Conservation (phyloP, 805 yeast species). For the Lipomyces anomalus region DNA sequence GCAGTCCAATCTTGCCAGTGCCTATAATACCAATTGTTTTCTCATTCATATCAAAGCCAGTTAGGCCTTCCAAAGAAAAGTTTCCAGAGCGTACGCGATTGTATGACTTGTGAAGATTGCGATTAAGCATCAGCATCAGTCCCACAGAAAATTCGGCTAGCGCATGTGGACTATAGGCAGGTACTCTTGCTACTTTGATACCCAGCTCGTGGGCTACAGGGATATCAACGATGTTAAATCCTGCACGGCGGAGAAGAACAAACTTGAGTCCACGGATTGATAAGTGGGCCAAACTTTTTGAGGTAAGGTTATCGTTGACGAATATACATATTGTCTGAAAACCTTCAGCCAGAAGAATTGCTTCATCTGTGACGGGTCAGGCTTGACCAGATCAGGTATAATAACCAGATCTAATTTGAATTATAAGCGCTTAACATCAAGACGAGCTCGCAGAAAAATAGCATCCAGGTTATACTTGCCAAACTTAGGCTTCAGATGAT, state of each 20-base stretch:
- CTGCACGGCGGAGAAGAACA: slow-evolving; percentile 27
- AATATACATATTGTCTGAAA: slow-evolving; percentile 26
- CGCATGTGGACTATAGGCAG: slow-evolving; percentile 30
- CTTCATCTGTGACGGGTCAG: slow-evolving; percentile 17
- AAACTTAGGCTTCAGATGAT: slow-evolving; percentile 21
- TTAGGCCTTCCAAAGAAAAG: slow-evolving; percentile 28
- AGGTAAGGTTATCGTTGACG: slow-evolving; percentile 25
- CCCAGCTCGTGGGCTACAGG: slow-evolving; percentile 24
- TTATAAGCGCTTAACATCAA: no score
- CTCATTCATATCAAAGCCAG: slow-evolving; percentile 32
- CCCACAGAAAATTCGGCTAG: slow-evolving; percentile 31
- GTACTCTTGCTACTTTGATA: slow-evolving; percentile 28
- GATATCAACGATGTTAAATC: slow-evolving; percentile 28
- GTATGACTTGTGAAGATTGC: slow-evolving; percentile 28
- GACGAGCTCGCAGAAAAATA: slow-evolving; percentile 14
- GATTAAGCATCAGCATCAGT: slow-evolving; percentile 28
- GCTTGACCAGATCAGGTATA: not conserved
- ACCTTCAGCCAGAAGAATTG: slow-evolving; percentile 22
- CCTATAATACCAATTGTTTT: slow-evolving; percentile 45
- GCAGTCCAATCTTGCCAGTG: slow-evolving; percentile 44
- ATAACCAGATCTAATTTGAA: slow-evolving; percentile 5
- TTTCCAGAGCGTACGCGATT: slow-evolving; percentile 29
- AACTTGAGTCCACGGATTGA: slow-evolving; percentile 21
- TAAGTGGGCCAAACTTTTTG: slow-evolving; percentile 16
- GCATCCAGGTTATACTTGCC: slow-evolving; percentile 9